Evolutionary conservation across 805 yeast genomes (phyloP).

Genomic region (Yamadazyma takamatsuzukensis): DNA sequence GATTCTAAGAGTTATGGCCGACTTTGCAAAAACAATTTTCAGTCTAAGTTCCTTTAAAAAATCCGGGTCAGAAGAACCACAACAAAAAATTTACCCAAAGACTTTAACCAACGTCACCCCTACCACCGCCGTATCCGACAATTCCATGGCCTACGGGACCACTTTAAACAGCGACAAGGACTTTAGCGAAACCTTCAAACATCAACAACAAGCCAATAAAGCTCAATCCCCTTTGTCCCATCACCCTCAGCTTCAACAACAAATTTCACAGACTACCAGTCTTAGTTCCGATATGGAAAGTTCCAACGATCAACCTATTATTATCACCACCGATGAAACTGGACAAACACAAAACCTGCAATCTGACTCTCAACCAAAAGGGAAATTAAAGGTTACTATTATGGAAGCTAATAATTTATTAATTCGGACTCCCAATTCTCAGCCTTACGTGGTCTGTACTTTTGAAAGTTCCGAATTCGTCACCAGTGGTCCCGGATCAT

Average conservation of each 20-base stretch:
- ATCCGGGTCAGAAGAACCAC: constrained; percentile 10
- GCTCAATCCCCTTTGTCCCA: neutral
- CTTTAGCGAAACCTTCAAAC: constrained; percentile 7
- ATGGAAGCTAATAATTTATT: constrained; percentile 72
- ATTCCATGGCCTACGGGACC: constrained; percentile 66
- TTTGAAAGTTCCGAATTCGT: constrained; percentile 90
- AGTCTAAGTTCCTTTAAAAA: constrained; percentile 36
- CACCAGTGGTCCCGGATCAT: constrained; percentile 69
- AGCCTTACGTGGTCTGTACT: constrained; percentile 87
- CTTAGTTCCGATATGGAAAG: neutral
- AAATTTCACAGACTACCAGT: neutral
- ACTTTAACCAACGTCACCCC: constrained; percentile 34
- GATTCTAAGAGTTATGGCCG: constrained; percentile 39
- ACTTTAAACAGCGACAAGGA: constrained; percentile 19
- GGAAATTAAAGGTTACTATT: constrained; percentile 77
- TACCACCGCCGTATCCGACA: constrained; percentile 68
- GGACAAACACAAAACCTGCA: constrained; percentile 27
- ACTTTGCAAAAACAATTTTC: constrained; percentile 43
- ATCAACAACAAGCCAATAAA: neutral
- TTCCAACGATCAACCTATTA: constrained; percentile 20
- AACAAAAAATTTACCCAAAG: constrained; percentile 22
- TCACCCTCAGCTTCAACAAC: neutral
- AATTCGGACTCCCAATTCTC: constrained; percentile 52
- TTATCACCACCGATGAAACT: constrained; percentile 40
- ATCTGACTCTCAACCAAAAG: constrained; percentile 53